phyloP scores from a whole-genome alignment of 2,329 filamentous ascomycete species.

The Alternaria panax region DNA sequence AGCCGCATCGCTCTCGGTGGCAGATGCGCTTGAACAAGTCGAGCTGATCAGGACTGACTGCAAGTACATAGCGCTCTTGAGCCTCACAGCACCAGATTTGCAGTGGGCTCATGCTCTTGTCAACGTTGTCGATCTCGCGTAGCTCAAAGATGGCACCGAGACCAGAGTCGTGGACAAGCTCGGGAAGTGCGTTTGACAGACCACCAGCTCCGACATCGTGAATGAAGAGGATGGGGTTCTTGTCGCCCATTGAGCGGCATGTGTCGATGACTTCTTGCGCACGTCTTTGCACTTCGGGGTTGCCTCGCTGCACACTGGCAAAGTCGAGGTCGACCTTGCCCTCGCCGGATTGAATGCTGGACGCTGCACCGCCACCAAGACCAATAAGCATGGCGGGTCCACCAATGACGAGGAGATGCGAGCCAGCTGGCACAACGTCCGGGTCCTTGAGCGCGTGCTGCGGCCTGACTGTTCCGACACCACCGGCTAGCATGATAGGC shows the following conservation, averaged over 20 bases:
- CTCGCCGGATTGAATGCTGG: conserved; percentile 86
- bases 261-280: conserved; percentile 99
- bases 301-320: conserved; percentile 94
- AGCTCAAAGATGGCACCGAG: conserved; percentile 92
- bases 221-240: conserved; percentile 94
- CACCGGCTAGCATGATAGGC: conserved; percentile 97
- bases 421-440: conserved; percentile 80
- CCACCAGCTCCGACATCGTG: conserved; percentile 97
- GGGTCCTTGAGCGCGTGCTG: conserved; percentile 88
- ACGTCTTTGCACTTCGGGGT: conserved; percentile 92
- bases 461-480: conserved; percentile 89
- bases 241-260: conserved; percentile 80
- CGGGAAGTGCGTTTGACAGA: conserved; percentile 81
- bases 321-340: conserved; percentile 93
- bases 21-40: conserved; percentile 74
- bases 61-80: conserved; percentile 93
- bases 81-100: conserved; percentile 99
- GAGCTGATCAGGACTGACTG: conserved; percentile 81
- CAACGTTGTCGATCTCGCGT: conserved; percentile 89
- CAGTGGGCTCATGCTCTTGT: conserved; percentile 90
- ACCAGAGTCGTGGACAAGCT: conserved; percentile 90
- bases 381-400: conserved; percentile 98
- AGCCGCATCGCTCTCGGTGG: conserved; percentile 87
- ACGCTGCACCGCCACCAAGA: conserved; percentile 92
- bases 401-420: conserved; percentile 89